These are phyloP conservation scores for Aspergillus pseudoglaucus DNA, from an alignment of 2,329 filamentous ascomycete genomes.

Conservation along the genomic window DNA sequence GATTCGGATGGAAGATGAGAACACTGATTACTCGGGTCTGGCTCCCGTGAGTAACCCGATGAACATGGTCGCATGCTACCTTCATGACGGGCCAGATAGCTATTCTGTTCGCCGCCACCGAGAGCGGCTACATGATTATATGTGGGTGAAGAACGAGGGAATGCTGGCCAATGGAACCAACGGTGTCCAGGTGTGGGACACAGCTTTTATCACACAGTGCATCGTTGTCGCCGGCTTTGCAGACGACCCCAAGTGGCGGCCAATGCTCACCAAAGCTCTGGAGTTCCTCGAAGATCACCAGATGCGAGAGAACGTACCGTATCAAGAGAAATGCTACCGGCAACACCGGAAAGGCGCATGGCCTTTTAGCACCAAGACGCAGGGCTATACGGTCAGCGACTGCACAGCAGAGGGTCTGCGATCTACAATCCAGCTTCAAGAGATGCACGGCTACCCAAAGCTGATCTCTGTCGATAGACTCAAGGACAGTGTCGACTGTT, in stretches of 20 bases:
- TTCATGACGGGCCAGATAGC: constrained; percentile 72
- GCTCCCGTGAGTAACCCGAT: constrained; percentile 86
- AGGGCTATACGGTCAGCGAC: constrained; percentile 93
- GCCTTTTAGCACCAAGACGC: constrained; percentile 87
- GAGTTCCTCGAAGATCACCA: constrained; percentile 86
- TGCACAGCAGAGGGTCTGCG: constrained; percentile 90
- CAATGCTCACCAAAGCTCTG: constrained; percentile 77
- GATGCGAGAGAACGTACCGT: constrained; percentile 72
- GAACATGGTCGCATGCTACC: constrained; percentile 82
- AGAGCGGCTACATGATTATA: constrained; percentile 73
- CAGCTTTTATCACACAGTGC: constrained; percentile 79
- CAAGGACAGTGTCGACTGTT: constrained; percentile 80
- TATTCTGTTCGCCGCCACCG: constrained; percentile 67
- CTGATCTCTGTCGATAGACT: constrained; percentile 71
- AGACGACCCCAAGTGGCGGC: constrained; percentile 67
- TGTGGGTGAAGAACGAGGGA: constrained; percentile 89
- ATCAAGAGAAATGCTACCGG: constrained; percentile 76
- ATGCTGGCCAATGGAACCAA: constrained; percentile 96
- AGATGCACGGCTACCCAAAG: constrained; percentile 65
- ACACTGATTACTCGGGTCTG: constrained; percentile 79
- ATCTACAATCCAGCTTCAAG: constrained; percentile 76
- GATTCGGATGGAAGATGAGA: constrained; percentile 85
- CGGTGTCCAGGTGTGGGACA: constrained; percentile 97
- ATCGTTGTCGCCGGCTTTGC: constrained; percentile 72
- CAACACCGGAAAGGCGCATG: constrained; percentile 89